Percentiles rank a stretch among this genome's conserved stretches.
Conservation (phyloP, 441 rosid genomes). For the Jatropha podagrica region DNA sequence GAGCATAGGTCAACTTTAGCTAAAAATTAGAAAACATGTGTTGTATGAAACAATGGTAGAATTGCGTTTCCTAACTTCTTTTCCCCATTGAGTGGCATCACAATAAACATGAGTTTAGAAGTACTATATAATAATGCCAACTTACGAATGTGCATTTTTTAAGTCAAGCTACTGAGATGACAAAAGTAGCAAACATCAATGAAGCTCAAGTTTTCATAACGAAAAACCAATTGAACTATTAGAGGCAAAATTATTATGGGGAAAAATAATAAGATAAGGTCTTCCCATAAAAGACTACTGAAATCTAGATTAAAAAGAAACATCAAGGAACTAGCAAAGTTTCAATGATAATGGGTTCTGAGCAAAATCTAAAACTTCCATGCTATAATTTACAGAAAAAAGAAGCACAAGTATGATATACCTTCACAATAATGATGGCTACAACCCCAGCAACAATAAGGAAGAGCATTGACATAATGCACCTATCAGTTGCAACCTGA, state of each 20-base stretch:
- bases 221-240: background rate
- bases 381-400: background rate
- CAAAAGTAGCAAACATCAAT: background rate
- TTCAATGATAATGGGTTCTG: background rate
- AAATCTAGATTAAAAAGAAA: background rate
- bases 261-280: background rate
- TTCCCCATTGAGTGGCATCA: background rate
- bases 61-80: background rate
- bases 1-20: background rate
- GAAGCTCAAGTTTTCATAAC: background rate
- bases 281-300: background rate
- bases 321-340: background rate
- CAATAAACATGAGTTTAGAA: background rate
- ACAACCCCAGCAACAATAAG: slow-evolving; percentile 83
- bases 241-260: background rate
- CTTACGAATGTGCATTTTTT: too few species aligned
- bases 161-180: background rate
- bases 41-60: too few species aligned
- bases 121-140: background rate
- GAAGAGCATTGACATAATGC: slow-evolving; percentile 83
- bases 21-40: too few species aligned
- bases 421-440: slow-evolving; percentile 92
- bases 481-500: slow-evolving; percentile 94
- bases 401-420: slow-evolving; percentile 18
- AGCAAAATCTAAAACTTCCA: background rate